phyloP scores from a whole-genome alignment of 257 asterid genomes.

The Fraxinus cuspidata region DNA sequence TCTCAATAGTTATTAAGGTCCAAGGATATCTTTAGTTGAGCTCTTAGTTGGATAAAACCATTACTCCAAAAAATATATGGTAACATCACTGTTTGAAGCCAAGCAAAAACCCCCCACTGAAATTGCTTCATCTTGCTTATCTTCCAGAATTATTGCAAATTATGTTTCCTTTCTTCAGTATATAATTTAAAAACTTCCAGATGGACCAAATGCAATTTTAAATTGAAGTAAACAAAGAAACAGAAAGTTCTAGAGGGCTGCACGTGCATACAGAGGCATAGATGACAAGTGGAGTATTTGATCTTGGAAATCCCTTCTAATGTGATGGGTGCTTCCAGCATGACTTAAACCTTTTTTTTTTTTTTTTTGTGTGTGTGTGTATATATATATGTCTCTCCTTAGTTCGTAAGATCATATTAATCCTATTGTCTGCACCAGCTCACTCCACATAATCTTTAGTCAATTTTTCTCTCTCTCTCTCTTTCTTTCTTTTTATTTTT shows the following conservation, averaged over 20 bases:
- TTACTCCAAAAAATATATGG: background rate
- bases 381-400: too few species aligned
- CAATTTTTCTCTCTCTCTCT: background rate
- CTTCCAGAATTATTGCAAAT: background rate
- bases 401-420: background rate
- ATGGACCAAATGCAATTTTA: background rate
- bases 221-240: background rate
- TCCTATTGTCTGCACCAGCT: background rate
- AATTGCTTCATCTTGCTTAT: background rate
- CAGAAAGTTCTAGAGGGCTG: background rate
- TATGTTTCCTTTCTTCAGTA: background rate
- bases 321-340: background rate
- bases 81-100: background rate
- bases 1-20: background rate
- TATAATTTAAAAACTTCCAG: background rate
- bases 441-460: background rate
- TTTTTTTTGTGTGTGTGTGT: too few species aligned
- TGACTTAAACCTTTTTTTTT: too few species aligned
- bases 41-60: constrained; percentile 3
- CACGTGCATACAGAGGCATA: background rate
- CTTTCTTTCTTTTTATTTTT: too few species aligned
- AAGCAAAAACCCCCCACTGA: background rate
- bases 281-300: background rate
- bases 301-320: background rate
- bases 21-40: background rate